Conservation (phyloP, 371 early-diverging fungal species). For the Sporodiniella umbellata region DNA sequence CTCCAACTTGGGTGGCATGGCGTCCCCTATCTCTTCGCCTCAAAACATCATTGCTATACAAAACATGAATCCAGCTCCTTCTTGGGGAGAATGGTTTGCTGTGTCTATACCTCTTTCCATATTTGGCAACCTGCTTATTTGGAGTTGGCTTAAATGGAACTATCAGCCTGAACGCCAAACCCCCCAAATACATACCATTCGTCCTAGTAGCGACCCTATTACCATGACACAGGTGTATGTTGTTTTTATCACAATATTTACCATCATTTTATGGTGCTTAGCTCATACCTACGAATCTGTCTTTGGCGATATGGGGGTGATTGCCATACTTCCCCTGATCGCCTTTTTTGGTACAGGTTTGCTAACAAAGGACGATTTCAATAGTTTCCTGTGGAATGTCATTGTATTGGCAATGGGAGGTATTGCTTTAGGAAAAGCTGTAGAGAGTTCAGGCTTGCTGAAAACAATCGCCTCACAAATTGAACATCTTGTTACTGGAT, state of each 20-base stretch:
- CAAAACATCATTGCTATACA: constrained; percentile 76
- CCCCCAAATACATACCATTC: constrained; percentile 53
- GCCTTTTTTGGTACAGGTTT: constrained; percentile 80
- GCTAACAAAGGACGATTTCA: constrained; percentile 82
- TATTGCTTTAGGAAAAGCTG: constrained; percentile 79
- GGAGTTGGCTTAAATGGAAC: constrained; percentile 58
- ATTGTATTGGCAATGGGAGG: constrained; percentile 90
- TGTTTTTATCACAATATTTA: constrained; percentile 54
- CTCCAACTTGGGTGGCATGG: constrained; percentile 86
- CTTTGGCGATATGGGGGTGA: constrained; percentile 83
- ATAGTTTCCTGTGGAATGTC: constrained; percentile 74
- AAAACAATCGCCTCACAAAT: constrained; percentile 73
- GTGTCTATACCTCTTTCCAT: constrained; percentile 60
- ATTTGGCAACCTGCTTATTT: constrained; percentile 65
- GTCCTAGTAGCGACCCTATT: constrained; percentile 56
- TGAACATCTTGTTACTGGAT: constrained; percentile 56
- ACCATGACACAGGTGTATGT: constrained; percentile 64
- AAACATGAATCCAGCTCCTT: constrained; percentile 73
- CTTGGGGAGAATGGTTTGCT: constrained; percentile 67
- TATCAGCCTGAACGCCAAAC: constrained; percentile 65
- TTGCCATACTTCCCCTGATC: constrained; percentile 76
- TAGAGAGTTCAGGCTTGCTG: constrained; percentile 73
- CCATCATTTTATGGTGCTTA: constrained; percentile 80
- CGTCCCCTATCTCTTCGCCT: constrained; percentile 80
- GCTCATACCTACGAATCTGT: constrained; percentile 54